Evolutionary conservation across 306 rosid genomes (phyloP), one percentile per base, ranked within the genome.

Genomic region (Lagenaria siceraria): DNA sequence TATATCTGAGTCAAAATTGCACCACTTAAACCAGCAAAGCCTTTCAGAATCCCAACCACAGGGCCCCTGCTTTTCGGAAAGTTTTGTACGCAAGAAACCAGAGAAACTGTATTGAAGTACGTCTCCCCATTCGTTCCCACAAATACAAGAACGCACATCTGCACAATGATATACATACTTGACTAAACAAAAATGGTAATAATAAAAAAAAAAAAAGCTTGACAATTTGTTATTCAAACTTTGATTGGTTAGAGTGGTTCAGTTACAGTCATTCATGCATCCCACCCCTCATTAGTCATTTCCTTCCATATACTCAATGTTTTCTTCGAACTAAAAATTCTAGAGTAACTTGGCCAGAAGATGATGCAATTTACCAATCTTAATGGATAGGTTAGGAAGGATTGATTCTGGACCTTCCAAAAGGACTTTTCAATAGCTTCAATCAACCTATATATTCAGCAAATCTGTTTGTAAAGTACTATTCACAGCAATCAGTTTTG

Each of bases 21-120:
- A 25, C 99, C 99, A 71, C 97, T 81, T 81, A 95, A 85, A 62
- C 99, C 97, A 1, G 96, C 97, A 85, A 95, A 92, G 15, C 99
- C 99, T 84, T 95, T 95, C 7, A 95, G 84, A 69, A 95, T 92
- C 79, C 99, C 99, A 6, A 95, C 99, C 48, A 95, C 86, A 0
- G 96, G 97, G 38, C 99, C 99, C 48, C 97, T 84, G 77, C 93
- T 95, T 85, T 92, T 91, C 19, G 99, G 99, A 79, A 95, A 95
- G 83, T 92, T 95, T 87, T 95, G 97, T 55, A 95, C 93, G 61
- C 97, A 88, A 70, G 99, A 87, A 58, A 95, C 97, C 9, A 95
- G 84, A 76, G 97, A 81, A 83, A 84, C 97, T 40, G 97, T 95
- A 83, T 95, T 95, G 89, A 92, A 95, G 93, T 90, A 95, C 68